Evolutionary conservation across 306 rosid species (phyloP).

Genomic region (Astragalus membranaceus): DNA sequence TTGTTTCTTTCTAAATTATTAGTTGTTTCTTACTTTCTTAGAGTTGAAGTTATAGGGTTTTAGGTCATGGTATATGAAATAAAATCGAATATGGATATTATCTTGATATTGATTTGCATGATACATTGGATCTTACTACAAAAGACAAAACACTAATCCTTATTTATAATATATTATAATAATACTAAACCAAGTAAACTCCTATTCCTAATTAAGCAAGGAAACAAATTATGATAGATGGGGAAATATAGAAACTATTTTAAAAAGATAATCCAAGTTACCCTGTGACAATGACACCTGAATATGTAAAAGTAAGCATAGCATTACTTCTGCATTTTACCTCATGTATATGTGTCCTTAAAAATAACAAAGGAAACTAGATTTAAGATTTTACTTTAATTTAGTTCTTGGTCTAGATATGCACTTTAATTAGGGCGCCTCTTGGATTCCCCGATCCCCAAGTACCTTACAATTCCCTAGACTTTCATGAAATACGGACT

Average conservation of each 20-base stretch:
- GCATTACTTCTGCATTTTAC: background rate
- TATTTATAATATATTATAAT: background rate
- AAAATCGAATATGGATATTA: background rate
- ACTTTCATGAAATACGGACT: background rate
- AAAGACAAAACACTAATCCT: background rate
- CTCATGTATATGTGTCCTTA: background rate
- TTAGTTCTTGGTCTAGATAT: background rate
- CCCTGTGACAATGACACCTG: background rate
- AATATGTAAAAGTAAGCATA: constrained; percentile 1
- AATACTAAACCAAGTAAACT: background rate
- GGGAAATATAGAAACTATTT: background rate
- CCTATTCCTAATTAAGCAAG: background rate
- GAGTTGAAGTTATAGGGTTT: background rate
- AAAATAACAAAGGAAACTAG: background rate
- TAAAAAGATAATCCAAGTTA: background rate
- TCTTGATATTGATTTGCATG: background rate
- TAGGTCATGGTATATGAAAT: background rate
- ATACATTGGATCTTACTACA: background rate
- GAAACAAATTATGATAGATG: background rate
- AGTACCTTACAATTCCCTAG: background rate
- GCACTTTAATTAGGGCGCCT: background rate
- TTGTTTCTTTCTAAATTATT: no score
- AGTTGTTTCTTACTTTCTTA: background rate
- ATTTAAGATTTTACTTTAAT: background rate
- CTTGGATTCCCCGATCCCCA: constrained; percentile 1